Evolutionary conservation across 257 asterid species (phyloP), one percentile per base, ranked within the genome.

Genomic region (Petunia axillaris): DNA sequence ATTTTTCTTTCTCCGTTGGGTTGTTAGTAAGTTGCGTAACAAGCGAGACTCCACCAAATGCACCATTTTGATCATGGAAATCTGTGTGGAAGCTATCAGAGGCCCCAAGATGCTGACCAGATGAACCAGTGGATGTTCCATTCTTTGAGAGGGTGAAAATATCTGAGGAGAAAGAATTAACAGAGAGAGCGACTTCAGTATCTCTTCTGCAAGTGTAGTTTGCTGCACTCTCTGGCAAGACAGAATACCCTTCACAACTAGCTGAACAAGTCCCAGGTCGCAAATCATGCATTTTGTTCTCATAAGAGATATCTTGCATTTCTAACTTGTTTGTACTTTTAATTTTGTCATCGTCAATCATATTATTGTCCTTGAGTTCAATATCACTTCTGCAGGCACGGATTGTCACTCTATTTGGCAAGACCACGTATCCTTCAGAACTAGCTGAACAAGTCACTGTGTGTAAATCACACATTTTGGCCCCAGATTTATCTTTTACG

Each of bases 401-500:
- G 53, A 46, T 39, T 73, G 81, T 84, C 81, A 46, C 63, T 71
- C 68, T 53, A 71, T 54, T 80, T 38, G 53, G 52, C 50, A 78
- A 50, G 76, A 55, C 37, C 35, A 59, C 76, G 46, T 70, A 37
- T 15, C 38, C 77, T 40, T 77, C 78, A 77, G 13, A 53, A 35
- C 73, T 77, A 74, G 48, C 79, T n/a, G 62, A 15, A 77, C 60
- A 44, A 11, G 68, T 62, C 74, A 40, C 87, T 81, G 82, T 70
- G 35, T 83, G 85, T 36, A 81, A 64, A 85, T 64, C 81, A 63
- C 76, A 87, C 76, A 81, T 79, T 76, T 76, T 83, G 79, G 70
- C 80, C 82, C 84, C 87, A 77, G 85, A 63, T 67, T 83, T 79
- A 76, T 80, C 74, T 67, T 81, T 57, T 79, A 80, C 79, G 75